Base-by-base conservation (phyloP, 2,329 filamentous ascomycete species). In the Pestalotiopsis sp. region DNA sequence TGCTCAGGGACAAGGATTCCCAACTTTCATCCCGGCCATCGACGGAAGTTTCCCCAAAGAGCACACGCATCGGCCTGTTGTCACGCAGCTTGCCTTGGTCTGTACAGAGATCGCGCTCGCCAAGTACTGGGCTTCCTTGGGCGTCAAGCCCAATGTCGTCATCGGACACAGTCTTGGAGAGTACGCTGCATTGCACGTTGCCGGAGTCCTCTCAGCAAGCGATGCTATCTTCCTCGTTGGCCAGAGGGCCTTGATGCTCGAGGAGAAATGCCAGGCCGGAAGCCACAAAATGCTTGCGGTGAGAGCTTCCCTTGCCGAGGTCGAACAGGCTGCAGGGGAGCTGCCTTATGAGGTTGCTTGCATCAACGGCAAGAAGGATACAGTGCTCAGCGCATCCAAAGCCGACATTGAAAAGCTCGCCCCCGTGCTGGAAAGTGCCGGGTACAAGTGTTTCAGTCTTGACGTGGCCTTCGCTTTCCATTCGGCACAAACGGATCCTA, bases 211-310 rank as follows among this genome's bases (percentile, higher is more conserved):
- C 59, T 88, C 87, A 9, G 85, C 83, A 17, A 82, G 83, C 67
- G 88, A 90, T 75, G 86, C 88, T 76, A 82, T 92, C 36, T 86
- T 85, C 60, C 80, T 91, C 2, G 88, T 91, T 49, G 89, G 89
- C 17, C 73, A 80, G 63, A 82, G 90, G 72, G 88, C 89, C 12
- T 79, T 84, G 73, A 78, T 89, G 25, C 81, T 91, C 11, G 82
- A 86, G 68, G 78, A 84, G 60, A 80, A 84, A 66, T 91, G 88
- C 78, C 83, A 82, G 36, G 78, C 81, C 9, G 83, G 86, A 67
- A 88, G 83, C 2, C 89, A 91, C 74, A 82, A 81, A 23, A 92
- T 92, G 90, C 77, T 92, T 31, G 87, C 88, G 14, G 86, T 91
- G 0, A 77, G 78, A n/a, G 81, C 76, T 1, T 75, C 79, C 0